Conservation (phyloP, 2,329 filamentous ascomycete species). For the Emergomyces orientalis region DNA sequence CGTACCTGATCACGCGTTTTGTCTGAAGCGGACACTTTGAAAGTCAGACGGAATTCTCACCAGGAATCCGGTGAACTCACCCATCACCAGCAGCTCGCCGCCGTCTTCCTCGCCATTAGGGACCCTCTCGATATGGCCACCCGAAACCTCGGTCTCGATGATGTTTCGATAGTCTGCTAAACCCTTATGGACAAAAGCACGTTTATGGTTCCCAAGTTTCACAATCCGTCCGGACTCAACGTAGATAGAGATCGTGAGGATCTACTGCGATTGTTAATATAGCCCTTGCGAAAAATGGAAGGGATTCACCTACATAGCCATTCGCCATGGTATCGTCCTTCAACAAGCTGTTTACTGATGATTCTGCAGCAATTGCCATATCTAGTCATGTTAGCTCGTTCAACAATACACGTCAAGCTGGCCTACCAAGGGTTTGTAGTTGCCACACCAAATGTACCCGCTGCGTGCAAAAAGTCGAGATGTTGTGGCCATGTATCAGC, state of each 20-base stretch:
- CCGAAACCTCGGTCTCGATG: slow-evolving; percentile 17
- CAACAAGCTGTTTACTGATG: slow-evolving; percentile 20
- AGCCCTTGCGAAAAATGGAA: not conserved
- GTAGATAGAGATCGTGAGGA: slow-evolving; percentile 22
- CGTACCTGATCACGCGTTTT: too few species aligned
- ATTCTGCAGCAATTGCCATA: slow-evolving; percentile 14
- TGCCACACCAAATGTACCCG: slow-evolving; percentile 31
- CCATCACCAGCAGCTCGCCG: slow-evolving; percentile 17
- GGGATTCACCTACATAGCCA: slow-evolving; percentile 19
- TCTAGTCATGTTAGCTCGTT: slow-evolving; percentile 8
- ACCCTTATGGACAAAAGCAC: slow-evolving; percentile 18
- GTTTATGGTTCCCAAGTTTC: slow-evolving; percentile 18
- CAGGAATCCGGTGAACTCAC: slow-evolving; percentile 11
- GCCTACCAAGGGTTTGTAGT: slow-evolving; percentile 20
- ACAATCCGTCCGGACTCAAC: slow-evolving; percentile 12
- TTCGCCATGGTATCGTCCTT: slow-evolving; percentile 20
- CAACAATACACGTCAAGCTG: not conserved
- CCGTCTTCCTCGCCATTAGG: slow-evolving; percentile 17
- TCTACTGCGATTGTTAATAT: slow-evolving; percentile 11
- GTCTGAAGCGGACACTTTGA: too few species aligned
- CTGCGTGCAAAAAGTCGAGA: slow-evolving; percentile 19
- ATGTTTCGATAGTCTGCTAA: slow-evolving; percentile 17
- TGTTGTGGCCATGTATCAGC: slow-evolving; percentile 30
- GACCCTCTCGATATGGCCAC: slow-evolving; percentile 18
- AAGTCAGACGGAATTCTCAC: too few species aligned